Conservation (phyloP, 257 asterid species). For the Dorcoceras hygrometricum region DNA sequence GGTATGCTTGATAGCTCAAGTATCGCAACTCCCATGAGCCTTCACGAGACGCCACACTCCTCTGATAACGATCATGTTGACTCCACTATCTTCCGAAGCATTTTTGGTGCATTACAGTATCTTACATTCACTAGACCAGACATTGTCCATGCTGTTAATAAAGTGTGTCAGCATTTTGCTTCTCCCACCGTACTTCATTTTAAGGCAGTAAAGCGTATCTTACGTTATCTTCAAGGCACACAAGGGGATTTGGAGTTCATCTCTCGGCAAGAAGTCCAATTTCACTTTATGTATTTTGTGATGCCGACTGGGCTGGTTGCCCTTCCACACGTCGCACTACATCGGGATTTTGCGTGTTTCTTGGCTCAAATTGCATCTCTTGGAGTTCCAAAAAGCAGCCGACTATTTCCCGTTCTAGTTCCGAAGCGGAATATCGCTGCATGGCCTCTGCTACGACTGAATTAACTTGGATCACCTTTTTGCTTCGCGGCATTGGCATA, state of each 20-base stretch:
- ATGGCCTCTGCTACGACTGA: fast-evolving
- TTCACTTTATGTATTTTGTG: not conserved
- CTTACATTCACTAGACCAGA: not conserved
- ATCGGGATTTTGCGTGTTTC: not conserved
- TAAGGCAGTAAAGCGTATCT: not conserved
- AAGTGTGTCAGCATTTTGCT: not conserved
- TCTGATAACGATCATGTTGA: not conserved
- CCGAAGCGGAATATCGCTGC: not conserved
- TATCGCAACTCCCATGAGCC: not conserved
- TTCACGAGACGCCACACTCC: not conserved
- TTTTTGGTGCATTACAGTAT: not conserved
- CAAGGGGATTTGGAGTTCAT: too few species aligned
- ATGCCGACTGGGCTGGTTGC: not conserved
- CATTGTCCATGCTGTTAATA: not conserved
- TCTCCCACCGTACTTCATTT: not conserved
- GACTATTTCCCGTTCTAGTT: not conserved
- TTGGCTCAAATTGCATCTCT: not conserved
- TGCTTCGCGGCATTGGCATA: too few species aligned
- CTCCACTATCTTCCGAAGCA: not conserved
- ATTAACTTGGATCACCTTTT: not conserved
- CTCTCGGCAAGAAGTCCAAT: not conserved
- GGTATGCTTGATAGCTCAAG: not conserved
- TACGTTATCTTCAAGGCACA: not conserved
- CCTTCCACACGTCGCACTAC: not conserved
- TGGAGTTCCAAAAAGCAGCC: not conserved